Conservation (phyloP, 352 stramenopile species). For the Phytophthora litchii region DNA sequence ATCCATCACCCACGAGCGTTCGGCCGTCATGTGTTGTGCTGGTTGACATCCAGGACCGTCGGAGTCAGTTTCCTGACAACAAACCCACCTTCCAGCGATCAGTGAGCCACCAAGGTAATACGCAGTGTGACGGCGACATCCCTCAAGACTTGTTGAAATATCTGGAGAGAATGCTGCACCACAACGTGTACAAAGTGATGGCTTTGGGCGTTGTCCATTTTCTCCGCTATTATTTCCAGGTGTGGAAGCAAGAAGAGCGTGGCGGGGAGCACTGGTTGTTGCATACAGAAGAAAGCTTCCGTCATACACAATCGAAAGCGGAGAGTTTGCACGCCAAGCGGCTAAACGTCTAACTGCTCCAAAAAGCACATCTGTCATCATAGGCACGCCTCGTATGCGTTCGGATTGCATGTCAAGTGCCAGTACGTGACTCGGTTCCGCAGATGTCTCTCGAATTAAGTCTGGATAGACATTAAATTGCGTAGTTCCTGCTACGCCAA, state of each 20-base stretch:
- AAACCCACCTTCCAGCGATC: slow-evolving; percentile 55
- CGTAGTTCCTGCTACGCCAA: slow-evolving; percentile 29
- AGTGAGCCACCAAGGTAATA: slow-evolving; percentile 57
- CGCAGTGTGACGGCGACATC: slow-evolving; percentile 47
- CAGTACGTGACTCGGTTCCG: slow-evolving; percentile 26
- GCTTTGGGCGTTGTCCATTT: background rate
- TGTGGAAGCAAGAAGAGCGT: slow-evolving; percentile 10
- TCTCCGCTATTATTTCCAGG: background rate
- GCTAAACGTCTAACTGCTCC: slow-evolving; percentile 47
- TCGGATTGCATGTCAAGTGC: slow-evolving; percentile 42
- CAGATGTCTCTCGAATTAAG: slow-evolving; percentile 16
- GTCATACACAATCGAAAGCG: slow-evolving; percentile 41
- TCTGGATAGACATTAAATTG: slow-evolving; percentile 48
- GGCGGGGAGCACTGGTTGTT: slow-evolving; percentile 39
- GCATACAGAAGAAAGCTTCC: slow-evolving; percentile 51
- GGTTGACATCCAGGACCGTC: slow-evolving; percentile 45
- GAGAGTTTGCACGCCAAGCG: slow-evolving; percentile 27
- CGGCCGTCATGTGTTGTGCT: slow-evolving; percentile 34
- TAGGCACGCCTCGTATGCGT: slow-evolving; percentile 29
- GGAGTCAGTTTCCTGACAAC: slow-evolving; percentile 45
- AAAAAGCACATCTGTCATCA: slow-evolving; percentile 45
- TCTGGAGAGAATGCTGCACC: slow-evolving; percentile 34
- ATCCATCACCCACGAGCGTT: slow-evolving; percentile 42
- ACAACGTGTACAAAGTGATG: slow-evolving; percentile 46
- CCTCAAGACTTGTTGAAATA: slow-evolving; percentile 32